phyloP scores from a whole-genome alignment of 2,329 filamentous ascomycete genomes.

The Penicillium sp. region DNA sequence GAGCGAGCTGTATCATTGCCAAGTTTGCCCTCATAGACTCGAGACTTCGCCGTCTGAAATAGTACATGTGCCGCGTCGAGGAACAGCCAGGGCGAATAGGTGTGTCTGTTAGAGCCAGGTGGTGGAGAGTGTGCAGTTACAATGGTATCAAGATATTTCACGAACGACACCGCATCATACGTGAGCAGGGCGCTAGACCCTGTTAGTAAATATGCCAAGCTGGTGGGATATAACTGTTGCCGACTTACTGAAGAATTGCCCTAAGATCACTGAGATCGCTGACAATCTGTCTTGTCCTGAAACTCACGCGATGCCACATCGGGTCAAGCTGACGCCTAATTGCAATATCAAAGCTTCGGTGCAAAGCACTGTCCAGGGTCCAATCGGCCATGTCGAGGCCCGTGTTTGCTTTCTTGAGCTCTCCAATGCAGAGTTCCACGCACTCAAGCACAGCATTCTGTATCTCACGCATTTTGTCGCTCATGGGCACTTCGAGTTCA shows the following conservation, averaged over 20 bases:
- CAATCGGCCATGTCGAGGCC: constrained; percentile 96
- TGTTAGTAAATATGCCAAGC: not conserved
- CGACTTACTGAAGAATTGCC: constrained; percentile 71
- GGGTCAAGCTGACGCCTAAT: constrained; percentile 90
- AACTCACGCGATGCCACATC: constrained; percentile 96
- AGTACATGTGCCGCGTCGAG: constrained; percentile 93
- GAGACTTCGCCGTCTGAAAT: constrained; percentile 84
- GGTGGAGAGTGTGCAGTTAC: constrained; percentile 87
- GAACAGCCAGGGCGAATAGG: constrained; percentile 94
- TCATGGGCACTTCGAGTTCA: constrained; percentile 95
- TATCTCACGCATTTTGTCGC: constrained; percentile 87
- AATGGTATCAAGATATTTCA: constrained; percentile 92
- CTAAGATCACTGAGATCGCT: constrained; percentile 84
- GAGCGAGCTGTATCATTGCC: constrained; percentile 59
- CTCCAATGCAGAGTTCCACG: constrained; percentile 90
- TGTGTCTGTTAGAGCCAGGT: constrained; percentile 83
- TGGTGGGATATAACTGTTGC: not conserved
- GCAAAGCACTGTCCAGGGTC: constrained; percentile 90
- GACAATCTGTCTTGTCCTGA: constrained; percentile 93
- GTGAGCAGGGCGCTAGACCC: constrained; percentile 67
- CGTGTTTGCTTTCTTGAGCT: constrained; percentile 87
- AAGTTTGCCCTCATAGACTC: constrained; percentile 81
- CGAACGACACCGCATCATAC: constrained; percentile 88
- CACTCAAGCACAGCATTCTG: constrained; percentile 95
- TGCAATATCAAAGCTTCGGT: constrained; percentile 89